phyloP scores from a whole-genome alignment of 352 stramenopile genomes.

The Globisporangium ultimum region DNA sequence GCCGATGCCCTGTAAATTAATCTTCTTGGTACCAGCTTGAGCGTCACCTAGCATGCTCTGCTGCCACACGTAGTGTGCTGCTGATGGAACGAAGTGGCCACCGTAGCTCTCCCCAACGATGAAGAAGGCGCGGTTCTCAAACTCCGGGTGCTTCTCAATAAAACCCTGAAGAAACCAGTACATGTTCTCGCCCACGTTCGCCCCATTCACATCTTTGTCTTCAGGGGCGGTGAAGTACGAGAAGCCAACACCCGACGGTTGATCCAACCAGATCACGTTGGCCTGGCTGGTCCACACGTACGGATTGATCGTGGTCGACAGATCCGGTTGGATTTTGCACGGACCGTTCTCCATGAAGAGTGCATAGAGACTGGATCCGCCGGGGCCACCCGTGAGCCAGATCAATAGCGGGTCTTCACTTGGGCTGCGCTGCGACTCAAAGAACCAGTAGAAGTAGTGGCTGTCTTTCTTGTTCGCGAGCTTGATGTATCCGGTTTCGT shows the following conservation, averaged over 20 bases:
- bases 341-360: slow-evolving; percentile 36
- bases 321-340: slow-evolving; percentile 21
- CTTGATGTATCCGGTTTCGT: slow-evolving; percentile 30
- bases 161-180: slow-evolving; percentile 48
- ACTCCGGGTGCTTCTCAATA: slow-evolving; percentile 41
- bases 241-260: slow-evolving; percentile 22
- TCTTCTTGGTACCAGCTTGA: slow-evolving; percentile 7
- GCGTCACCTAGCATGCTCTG: slow-evolving; percentile 21
- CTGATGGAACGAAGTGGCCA: slow-evolving; percentile 50
- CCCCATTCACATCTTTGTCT: slow-evolving; percentile 27
- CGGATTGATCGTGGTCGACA: slow-evolving; percentile 19
- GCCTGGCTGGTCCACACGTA: slow-evolving; percentile 17
- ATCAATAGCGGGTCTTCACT: slow-evolving; percentile 27
- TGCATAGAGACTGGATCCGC: slow-evolving; percentile 26
- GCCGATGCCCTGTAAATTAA: slow-evolving; percentile 34
- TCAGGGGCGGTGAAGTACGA: slow-evolving; percentile 19
- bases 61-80: slow-evolving; percentile 54
- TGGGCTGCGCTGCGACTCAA: slow-evolving; percentile 21
- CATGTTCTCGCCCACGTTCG: slow-evolving; percentile 43
- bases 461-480: slow-evolving; percentile 30
- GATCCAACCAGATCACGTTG: background rate
- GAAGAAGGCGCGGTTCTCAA: slow-evolving; percentile 37
- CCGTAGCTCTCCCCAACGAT: slow-evolving; percentile 55
- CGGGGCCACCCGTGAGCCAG: slow-evolving; percentile 36
- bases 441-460: slow-evolving; percentile 48